Conservation (phyloP, 805 yeast genomes). For the Debaryomyces tyrocola region DNA sequence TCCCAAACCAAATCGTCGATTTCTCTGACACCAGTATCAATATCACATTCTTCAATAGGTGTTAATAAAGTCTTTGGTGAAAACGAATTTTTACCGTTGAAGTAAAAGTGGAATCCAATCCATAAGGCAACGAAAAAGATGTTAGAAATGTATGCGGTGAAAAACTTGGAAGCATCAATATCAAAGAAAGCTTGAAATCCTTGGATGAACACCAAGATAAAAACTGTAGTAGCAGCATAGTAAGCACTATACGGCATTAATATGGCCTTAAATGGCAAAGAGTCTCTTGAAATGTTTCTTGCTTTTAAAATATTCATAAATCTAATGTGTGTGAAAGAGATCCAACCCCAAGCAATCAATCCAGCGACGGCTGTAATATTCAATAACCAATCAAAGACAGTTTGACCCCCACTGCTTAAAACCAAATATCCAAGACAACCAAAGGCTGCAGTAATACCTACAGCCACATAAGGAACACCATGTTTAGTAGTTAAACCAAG, state of each 20-base stretch:
- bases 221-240: slow-evolving; percentile 52
- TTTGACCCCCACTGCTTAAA: slow-evolving; percentile 5
- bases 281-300: slow-evolving; percentile 66
- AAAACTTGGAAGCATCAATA: slow-evolving; percentile 12
- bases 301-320: slow-evolving; percentile 58
- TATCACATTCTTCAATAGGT: slow-evolving; percentile 62
- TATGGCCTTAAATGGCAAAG: slow-evolving; percentile 73
- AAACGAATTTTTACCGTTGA: slow-evolving; percentile 39
- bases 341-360: slow-evolving; percentile 16
- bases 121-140: slow-evolving; percentile 5
- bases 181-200: slow-evolving; percentile 15
- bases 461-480: slow-evolving; percentile 14
- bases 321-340: slow-evolving; percentile 11
- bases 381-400: slow-evolving; percentile 14
- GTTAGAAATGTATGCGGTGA: slow-evolving; percentile 14
- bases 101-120: slow-evolving; percentile 50
- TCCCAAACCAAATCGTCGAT: slow-evolving; percentile 62
- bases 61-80: slow-evolving; percentile 41
- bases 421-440: slow-evolving; percentile 14
- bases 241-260: slow-evolving; percentile 68
- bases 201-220: slow-evolving; percentile 11
- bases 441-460: slow-evolving; percentile 10
- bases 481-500: slow-evolving; percentile 14
- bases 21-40: slow-evolving; percentile 65
- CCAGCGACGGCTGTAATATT: slow-evolving; percentile 17